Percentiles rank a stretch among this genome's conserved stretches.
Evolutionary conservation across 495 filamentous ascomycete species (phyloP).

Genomic region (Podospora bellae-mahoneyi): DNA sequence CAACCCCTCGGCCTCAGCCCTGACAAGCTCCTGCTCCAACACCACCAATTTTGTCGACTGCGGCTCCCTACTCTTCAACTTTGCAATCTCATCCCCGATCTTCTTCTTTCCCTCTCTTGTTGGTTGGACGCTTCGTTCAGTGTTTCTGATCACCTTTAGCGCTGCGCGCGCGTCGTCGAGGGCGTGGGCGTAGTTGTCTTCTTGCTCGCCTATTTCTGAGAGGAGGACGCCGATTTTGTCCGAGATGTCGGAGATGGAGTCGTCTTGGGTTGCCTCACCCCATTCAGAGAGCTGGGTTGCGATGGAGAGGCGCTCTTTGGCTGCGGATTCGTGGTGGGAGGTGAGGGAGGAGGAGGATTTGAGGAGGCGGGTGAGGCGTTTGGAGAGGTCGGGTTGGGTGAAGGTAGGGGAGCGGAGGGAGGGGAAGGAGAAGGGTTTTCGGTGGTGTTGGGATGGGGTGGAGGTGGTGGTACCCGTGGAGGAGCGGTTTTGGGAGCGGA

Average conservation of each 20-base stretch:
- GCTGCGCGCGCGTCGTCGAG: slow-evolving; percentile 76
- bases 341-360: slow-evolving; percentile 87
- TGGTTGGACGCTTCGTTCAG: slow-evolving; percentile 89
- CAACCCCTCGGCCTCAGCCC: slow-evolving; percentile 90
- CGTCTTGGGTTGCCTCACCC: slow-evolving; percentile 86
- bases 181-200: slow-evolving; percentile 79
- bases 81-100: slow-evolving; percentile 84
- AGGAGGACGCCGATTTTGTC: slow-evolving; percentile 94
- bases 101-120: slow-evolving; percentile 78
- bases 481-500: slow-evolving; percentile 32
- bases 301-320: slow-evolving; percentile 73
- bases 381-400: slow-evolving; percentile 78
- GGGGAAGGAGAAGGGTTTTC: slow-evolving; percentile 65
- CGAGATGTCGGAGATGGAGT: slow-evolving; percentile 78
- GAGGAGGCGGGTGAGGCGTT: slow-evolving; percentile 82
- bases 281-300: slow-evolving; percentile 92
- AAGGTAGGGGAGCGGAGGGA: slow-evolving; percentile 75
- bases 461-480: slow-evolving; percentile 39
- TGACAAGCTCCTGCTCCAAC: slow-evolving; percentile 91
- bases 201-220: slow-evolving; percentile 86
- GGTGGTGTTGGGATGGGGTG: slow-evolving; percentile 36
- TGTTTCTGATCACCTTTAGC: slow-evolving; percentile 89
- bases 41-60: slow-evolving; percentile 67
- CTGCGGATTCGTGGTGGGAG: slow-evolving; percentile 75
- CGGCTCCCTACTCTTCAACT: slow-evolving; percentile 86